Percentiles rank a stretch among this genome's conserved stretches.
Evolutionary conservation across 495 filamentous ascomycete genomes (phyloP).

Genomic region (Apiosordaria backusii): DNA sequence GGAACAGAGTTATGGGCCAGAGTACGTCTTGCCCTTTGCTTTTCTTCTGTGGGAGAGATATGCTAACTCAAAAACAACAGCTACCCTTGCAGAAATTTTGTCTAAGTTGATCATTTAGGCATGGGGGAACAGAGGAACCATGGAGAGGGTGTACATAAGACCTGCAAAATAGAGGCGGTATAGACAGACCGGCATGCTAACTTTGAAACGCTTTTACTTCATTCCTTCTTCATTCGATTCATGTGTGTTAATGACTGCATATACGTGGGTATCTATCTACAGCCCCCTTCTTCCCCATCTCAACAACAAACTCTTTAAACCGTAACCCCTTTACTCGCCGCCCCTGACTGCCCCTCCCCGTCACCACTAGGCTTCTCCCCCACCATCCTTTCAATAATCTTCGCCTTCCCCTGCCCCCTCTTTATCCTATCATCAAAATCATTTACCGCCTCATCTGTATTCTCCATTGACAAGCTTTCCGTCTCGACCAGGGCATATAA

Average conservation of each 20-base stretch:
- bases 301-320: no score
- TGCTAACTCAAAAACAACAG: conserved; percentile 31
- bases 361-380: conserved; percentile 47
- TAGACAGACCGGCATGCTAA: background rate
- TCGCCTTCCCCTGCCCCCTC: conserved; percentile 72
- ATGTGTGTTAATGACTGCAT: background rate
- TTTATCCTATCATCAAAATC: conserved; percentile 83
- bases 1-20: conserved; percentile 53
- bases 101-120: conserved; percentile 8
- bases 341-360: background rate
- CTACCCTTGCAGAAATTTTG: conserved; percentile 40
- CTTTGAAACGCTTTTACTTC: background rate
- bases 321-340: background rate
- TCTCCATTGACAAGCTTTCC: conserved; percentile 69
- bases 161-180: conserved; percentile 2
- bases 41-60: background rate
- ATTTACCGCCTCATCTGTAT: conserved; percentile 78
- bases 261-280: background rate
- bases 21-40: conserved; percentile 45
- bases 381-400: conserved; percentile 71
- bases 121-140: conserved; percentile 18
- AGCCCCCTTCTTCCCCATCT: background rate
- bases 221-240: background rate
- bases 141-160: conserved; percentile 17
- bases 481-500: conserved; percentile 76